A percentile compares a stretch with the other conserved stretches of the same genome.
phyloP scores from a whole-genome alignment of 2,329 filamentous ascomycete species.

The Camillea tinctor region DNA sequence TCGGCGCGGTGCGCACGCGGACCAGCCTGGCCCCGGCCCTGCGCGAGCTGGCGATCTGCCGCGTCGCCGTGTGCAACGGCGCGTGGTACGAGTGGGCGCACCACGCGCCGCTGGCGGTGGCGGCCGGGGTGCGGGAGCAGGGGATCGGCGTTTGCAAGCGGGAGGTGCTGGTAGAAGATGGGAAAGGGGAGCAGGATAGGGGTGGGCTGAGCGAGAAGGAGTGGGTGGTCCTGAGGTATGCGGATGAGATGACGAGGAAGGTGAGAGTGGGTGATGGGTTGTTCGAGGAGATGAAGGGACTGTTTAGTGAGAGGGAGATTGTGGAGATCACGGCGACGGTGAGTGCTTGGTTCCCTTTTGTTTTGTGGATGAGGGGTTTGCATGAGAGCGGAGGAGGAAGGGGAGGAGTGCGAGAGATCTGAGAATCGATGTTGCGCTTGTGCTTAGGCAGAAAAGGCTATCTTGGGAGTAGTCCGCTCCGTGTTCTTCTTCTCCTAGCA shows the following conservation, averaged over 20 bases:
- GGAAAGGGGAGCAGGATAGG: conserved; percentile 18
- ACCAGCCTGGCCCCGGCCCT: conserved; percentile 53
- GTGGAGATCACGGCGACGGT: conserved; percentile 80
- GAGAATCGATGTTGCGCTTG: no score
- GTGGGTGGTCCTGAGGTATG: conserved; percentile 68
- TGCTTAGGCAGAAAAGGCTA: no score
- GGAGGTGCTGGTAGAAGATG: conserved; percentile 27
- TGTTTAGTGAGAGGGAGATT: conserved; percentile 69
- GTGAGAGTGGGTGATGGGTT: conserved; percentile 68
- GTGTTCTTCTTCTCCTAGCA: no score
- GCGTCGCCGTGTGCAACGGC: conserved; percentile 75
- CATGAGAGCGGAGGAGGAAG: no score
- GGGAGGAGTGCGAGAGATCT: no score
- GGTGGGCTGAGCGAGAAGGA: conserved; percentile 54
- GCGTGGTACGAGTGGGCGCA: conserved; percentile 86
- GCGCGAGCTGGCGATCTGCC: conserved; percentile 76
- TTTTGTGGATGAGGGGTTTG: background rate
- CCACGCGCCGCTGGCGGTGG: conserved; percentile 67
- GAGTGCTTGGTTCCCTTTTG: conserved; percentile 22
- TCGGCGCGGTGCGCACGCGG: conserved; percentile 60
- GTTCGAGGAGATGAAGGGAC: conserved; percentile 60
- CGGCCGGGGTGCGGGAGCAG: conserved; percentile 54
- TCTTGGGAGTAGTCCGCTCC: no score
- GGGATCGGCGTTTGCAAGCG: conserved; percentile 32
- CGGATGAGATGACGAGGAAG: conserved; percentile 80